Percentiles rank a stretch among this genome's conserved stretches.
phyloP scores from a whole-genome alignment of 2,329 filamentous ascomycete species.

The Pseudohalonectria lignicola region DNA sequence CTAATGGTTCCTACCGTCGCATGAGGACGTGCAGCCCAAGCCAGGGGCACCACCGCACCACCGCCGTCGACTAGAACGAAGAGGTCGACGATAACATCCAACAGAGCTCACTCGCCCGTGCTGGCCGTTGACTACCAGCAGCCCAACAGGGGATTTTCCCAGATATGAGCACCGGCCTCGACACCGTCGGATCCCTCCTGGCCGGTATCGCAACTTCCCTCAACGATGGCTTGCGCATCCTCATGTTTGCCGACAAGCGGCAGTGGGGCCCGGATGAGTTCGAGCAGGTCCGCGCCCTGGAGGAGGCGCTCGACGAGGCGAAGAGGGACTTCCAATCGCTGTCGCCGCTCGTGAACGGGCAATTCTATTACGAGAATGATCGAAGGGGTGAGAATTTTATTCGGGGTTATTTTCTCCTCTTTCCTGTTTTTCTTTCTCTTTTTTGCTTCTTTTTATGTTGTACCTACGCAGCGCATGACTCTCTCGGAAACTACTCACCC shows the following conservation, averaged over 20 bases:
- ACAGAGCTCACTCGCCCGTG: no score
- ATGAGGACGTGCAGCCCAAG: no score
- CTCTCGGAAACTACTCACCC: no score
- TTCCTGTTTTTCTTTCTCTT: conserved; percentile 4
- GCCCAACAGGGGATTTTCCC: no score
- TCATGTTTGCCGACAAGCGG: conserved; percentile 45
- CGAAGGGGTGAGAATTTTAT: conserved; percentile 31
- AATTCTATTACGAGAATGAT: conserved; percentile 47
- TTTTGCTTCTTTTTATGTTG: not conserved
- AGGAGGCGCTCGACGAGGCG: conserved; percentile 45
- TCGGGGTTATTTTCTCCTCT: conserved; percentile 2
- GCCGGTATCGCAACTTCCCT: conserved; percentile 44
- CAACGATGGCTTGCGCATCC: conserved; percentile 39
- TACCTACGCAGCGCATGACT: no score
- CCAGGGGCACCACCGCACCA: no score
- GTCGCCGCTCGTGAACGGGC: conserved; percentile 40
- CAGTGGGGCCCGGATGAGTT: conserved; percentile 49
- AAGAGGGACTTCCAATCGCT: conserved; percentile 51
- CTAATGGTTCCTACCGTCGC: no score
- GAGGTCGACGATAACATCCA: no score
- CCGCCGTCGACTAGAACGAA: no score
- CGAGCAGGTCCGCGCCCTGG: conserved; percentile 44
- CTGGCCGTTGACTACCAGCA: no score
- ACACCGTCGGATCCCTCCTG: conserved; percentile 47
- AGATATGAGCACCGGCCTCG: no score